Evolutionary conservation across 257 asterid genomes (phyloP).

Genomic region (Thymus quinquecostatus): DNA sequence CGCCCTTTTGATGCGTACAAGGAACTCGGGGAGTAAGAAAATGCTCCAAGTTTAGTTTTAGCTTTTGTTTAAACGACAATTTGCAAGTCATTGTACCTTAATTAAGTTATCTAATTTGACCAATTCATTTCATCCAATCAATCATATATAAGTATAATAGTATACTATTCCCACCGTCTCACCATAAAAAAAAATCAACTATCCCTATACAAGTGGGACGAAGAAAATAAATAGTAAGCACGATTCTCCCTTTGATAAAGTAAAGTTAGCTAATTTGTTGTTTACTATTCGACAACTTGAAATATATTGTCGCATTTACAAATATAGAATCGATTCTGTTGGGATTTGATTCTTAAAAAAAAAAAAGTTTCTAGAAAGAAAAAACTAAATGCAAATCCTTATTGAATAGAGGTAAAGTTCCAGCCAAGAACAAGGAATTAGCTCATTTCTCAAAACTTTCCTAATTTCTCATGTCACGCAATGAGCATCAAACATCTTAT

Average conservation of each 20-base stretch:
- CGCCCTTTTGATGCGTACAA: slow-evolving; percentile 38
- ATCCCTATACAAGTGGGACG: no score
- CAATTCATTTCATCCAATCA: slow-evolving; percentile 14
- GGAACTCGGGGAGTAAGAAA: slow-evolving; percentile 31
- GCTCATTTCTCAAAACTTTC: slow-evolving; percentile 22
- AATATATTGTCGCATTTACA: slow-evolving; percentile 7
- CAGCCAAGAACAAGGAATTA: neutral
- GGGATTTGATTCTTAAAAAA: neutral
- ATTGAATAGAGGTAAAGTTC: neutral
- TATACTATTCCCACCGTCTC: no score
- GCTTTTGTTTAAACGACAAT: slow-evolving; percentile 31
- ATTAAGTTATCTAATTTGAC: slow-evolving; percentile 31
- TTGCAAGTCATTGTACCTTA: slow-evolving; percentile 42
- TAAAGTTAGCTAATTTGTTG: neutral
- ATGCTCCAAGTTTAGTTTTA: neutral
- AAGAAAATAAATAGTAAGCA: no score
- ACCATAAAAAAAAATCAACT: no score
- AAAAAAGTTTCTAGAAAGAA: no score
- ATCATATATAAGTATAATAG: no score
- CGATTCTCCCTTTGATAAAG: no score
- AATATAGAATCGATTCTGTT: neutral
- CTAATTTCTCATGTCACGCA: slow-evolving; percentile 18
- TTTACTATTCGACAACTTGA: neutral
- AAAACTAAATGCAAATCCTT: neutral
- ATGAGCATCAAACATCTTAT: slow-evolving; percentile 24